These are phyloP conservation scores for Cyclocybe aegerita DNA, from an alignment of 768 basidiomycete genomes.

Conservation along the genomic window DNA sequence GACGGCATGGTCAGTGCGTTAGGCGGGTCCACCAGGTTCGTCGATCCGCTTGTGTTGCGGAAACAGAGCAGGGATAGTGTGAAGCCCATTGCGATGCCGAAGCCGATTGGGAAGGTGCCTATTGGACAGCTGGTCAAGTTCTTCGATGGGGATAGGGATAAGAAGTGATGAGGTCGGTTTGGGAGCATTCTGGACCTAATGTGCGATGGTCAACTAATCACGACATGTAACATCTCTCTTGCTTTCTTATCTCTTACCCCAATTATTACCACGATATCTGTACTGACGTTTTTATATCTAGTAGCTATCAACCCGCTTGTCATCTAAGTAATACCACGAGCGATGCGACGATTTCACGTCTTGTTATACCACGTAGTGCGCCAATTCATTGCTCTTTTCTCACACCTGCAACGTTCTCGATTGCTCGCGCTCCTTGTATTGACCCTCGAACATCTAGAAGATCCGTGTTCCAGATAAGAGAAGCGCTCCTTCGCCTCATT, in stretches of 20 bases:
- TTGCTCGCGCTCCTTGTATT: no score
- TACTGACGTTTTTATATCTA: no score
- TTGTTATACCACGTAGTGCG: no score
- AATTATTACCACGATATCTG: no score
- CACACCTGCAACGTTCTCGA: no score
- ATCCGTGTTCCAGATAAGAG: no score
- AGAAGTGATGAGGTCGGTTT: constrained; percentile 7
- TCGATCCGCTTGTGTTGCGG: constrained; percentile 74
- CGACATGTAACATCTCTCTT: neutral
- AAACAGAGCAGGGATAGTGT: constrained; percentile 46
- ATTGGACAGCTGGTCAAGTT: constrained; percentile 83
- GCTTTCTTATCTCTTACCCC: neutral
- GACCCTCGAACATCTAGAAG: no score
- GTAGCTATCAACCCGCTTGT: no score
- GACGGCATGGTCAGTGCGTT: constrained; percentile 25
- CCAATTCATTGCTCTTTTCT: no score
- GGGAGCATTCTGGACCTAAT: neutral
- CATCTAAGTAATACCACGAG: no score
- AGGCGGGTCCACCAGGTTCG: constrained; percentile 52
- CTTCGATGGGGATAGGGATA: constrained; percentile 60
- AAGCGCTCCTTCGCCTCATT: no score
- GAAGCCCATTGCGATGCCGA: constrained; percentile 39
- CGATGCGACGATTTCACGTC: no score
- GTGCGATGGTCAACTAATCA: neutral
- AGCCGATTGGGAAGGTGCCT: constrained; percentile 59